Base-by-base conservation (phyloP, 345 rosid genomes). In the Trapa bicornis region DNA sequence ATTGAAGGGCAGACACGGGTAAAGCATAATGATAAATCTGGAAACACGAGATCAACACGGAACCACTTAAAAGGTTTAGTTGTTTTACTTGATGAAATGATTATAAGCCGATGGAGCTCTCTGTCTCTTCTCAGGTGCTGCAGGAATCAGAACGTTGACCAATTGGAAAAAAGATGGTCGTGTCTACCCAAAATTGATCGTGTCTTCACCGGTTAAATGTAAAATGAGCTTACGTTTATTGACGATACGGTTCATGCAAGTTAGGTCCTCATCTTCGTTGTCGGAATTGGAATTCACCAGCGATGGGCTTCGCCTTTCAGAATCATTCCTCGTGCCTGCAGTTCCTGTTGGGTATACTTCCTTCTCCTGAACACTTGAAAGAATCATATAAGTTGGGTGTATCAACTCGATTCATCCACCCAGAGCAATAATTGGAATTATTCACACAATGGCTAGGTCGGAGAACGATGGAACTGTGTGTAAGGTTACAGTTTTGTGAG, bases 91-190 rank as follows among this genome's bases (percentile, higher is more conserved):
- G 84, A 95, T 95, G 87, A 95, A 95, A 68, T 86, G 76, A 68
- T 95, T 91, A 70, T 95, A 95, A 63, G 97, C 96, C 14, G 98
- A 89, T 72, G 98, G 98, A 75, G 96, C 96, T 81, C 99, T 82
- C 75, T 87, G 99, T 69, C 99, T 84, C 78, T 84, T 95, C 92
- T 91, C 96, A 17, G 98, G 98, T 2, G 99, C 99, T 95, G 78
- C 52, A 47, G 50, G 0, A 17, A 1, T n/a, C 9, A 22, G 47
- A 53, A 47, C 29, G 50, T 13, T 52, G 38, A 50, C 15, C 35
- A 35, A 37, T 52, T 52, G 22, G 67, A 64, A 17, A 48, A 17
- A 37, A 5, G 37, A 62, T 32, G 15, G 60, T 22, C 22, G 1
- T 5, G 9, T 54, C 33, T 54, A 7, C 11, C 9, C 14, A 16